These are phyloP conservation scores for Salvia rosmarinus DNA, from an alignment of 257 asterid species.

Conservation along the genomic window DNA sequence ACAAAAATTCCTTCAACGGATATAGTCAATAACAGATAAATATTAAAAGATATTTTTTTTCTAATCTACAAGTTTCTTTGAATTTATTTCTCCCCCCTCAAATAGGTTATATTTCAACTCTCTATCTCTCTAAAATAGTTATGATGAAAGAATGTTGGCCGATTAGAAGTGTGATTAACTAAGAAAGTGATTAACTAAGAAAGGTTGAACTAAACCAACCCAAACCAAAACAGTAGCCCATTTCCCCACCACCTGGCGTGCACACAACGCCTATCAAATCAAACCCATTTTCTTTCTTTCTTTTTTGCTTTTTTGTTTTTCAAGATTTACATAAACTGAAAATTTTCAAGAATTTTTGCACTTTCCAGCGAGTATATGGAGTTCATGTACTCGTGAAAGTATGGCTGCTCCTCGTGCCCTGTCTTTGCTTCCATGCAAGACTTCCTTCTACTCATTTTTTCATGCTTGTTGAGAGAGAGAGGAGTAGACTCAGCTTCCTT, in stretches of 20 bases:
- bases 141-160: too few species aligned
- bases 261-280: constrained; percentile 22
- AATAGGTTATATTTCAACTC: background rate
- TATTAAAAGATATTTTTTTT: background rate
- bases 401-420: constrained; percentile 36
- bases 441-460: constrained; percentile 34
- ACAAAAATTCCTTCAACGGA: too few species aligned
- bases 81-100: background rate
- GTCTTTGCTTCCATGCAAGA: constrained; percentile 70
- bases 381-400: constrained; percentile 33
- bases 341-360: background rate
- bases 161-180: too few species aligned
- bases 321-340: background rate
- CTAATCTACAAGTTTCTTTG: constrained; percentile 4
- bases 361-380: constrained; percentile 31
- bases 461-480: constrained; percentile 3
- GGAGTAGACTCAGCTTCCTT: background rate
- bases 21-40: background rate
- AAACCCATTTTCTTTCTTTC: background rate
- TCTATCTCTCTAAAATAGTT: too few species aligned
- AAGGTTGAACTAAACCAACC: background rate
- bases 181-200: background rate
- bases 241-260: constrained; percentile 27
- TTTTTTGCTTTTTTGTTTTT: too few species aligned
- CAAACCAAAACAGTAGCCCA: too few species aligned